Conservation (phyloP, 768 basidiomycete species). For the Amanita pallidorosea region DNA sequence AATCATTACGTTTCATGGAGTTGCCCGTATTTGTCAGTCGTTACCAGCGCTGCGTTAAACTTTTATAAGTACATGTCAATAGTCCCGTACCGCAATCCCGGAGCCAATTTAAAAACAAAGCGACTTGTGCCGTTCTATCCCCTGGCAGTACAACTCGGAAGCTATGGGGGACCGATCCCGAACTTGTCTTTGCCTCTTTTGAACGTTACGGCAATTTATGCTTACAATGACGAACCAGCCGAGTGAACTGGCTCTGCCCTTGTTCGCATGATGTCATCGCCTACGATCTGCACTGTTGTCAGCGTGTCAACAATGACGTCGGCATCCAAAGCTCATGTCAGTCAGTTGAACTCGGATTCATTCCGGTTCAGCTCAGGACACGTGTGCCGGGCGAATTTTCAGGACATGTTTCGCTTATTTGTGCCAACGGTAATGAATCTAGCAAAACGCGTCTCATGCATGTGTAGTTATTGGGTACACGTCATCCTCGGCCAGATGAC, state of each 20-base stretch:
- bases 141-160: background rate
- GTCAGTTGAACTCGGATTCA: background rate
- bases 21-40: background rate
- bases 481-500: background rate
- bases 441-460: background rate
- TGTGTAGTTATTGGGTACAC: background rate
- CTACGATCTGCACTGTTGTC: background rate
- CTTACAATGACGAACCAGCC: background rate
- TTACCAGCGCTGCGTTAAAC: background rate
- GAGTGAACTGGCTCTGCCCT: background rate
- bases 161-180: background rate
- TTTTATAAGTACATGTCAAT: background rate
- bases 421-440: background rate
- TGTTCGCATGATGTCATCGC: background rate
- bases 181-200: background rate
- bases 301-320: background rate
- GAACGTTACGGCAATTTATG: background rate
- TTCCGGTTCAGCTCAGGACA: background rate
- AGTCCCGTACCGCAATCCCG: background rate
- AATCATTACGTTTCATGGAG: background rate
- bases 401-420: background rate
- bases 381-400: background rate
- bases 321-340: background rate
- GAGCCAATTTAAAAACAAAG: background rate
- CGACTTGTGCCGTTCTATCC: background rate